A percentile compares a stretch with the other conserved stretches of the same genome.
Conservation (phyloP, 2,329 filamentous ascomycete genomes). For the Colletotrichum scovillei region DNA sequence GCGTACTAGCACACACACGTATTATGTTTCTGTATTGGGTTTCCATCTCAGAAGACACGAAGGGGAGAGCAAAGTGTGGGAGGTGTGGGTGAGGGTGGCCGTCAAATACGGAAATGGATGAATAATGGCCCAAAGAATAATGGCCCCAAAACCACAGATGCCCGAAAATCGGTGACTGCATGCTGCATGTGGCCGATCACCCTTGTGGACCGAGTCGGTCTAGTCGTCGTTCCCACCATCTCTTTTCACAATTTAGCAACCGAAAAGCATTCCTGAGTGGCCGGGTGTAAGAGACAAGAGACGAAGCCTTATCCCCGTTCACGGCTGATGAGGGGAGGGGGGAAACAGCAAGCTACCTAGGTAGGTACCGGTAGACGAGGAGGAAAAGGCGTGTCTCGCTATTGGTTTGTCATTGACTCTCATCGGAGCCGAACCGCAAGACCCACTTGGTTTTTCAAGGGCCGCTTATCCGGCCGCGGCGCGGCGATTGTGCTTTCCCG, state of each 20-base stretch:
- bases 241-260: constrained; percentile 10
- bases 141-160: background rate
- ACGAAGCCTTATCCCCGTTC: constrained; percentile 29
- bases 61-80: background rate
- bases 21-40: background rate
- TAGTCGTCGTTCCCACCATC: constrained; percentile 26
- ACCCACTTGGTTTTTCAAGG: constrained; percentile 11
- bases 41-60: constrained; percentile 1
- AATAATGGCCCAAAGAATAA: constrained; percentile 16
- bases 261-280: constrained; percentile 8
- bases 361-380: background rate
- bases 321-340: constrained; percentile 22
- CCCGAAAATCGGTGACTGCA: constrained; percentile 31
- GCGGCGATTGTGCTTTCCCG: constrained; percentile 22
- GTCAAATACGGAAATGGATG: constrained; percentile 29
- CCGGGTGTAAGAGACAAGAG: constrained; percentile 11
- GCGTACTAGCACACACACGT: background rate
- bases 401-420: constrained; percentile 22
- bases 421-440: constrained; percentile 32
- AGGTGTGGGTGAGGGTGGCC: background rate
- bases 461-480: constrained; percentile 21
- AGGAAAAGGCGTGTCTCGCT: constrained; percentile 7
- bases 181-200: constrained; percentile 31
- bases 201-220: constrained; percentile 14
- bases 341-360: background rate